Evolutionary conservation across 441 rosid species (phyloP), one percentile per base, ranked within the genome.

Genomic region (Gossypium davidsonii): DNA sequence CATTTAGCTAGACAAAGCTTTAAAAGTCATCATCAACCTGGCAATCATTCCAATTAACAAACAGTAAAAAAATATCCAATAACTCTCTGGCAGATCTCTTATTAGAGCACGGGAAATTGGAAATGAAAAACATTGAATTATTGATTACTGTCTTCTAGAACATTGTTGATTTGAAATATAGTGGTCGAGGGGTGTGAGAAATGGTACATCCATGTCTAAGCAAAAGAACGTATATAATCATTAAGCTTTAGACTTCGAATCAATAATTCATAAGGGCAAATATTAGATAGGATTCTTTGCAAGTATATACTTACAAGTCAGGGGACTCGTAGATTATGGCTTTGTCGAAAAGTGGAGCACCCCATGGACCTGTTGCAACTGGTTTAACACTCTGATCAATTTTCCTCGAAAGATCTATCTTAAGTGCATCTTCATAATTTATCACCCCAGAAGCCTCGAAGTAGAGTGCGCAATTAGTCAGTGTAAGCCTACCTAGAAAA

Each of bases 271-370:
- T 42, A 64, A 64, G 12, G 28, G 69, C 23, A 8, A 23, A 53
- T 15, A 11, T 34, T 11, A 51, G 8, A 52, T 2, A 23, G 42
- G 37, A 67, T 48, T 64, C 71, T 49, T n/a, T 9, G 62, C 26
- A 42, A 37, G 9, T 3, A 56, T 61, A 37, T 75, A 56, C 96
- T 92, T 83, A 95, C 99, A 84, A 17, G 77, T 88, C 94, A 2
- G 90, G 84, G 31, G 95, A 86, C 80, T 95, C 93, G 4, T 85
- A 90, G 51, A 78, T 48, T 70, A 91, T 80, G 78, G 97, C 99
- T 84, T 90, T 95, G 84, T 95, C 98, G 61, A 89, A 95, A 74
- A 95, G 91, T 2, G 97, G 97, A 76, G 97, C 95, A 66, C 99
- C 98, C 87, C 91, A 93, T 15, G 99, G 99, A 66, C 99, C 97